Conservation (phyloP, 1,284 basidiomycete genomes). For the Heterobasidion occidentale region DNA sequence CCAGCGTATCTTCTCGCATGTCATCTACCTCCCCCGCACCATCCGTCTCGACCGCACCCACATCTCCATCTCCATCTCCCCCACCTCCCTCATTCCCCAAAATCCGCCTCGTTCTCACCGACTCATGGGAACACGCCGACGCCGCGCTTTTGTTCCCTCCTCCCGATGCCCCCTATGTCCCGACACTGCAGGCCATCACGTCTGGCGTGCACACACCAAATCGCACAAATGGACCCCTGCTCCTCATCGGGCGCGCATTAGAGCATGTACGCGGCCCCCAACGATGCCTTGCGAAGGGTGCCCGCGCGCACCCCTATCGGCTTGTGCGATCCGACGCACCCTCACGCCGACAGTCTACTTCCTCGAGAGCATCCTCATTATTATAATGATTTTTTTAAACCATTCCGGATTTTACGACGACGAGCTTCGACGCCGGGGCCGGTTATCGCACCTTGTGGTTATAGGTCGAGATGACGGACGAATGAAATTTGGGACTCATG, state of each 20-base stretch:
- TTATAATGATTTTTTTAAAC: neutral
- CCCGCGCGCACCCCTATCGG: conserved; percentile 48
- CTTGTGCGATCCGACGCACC: conserved; percentile 3
- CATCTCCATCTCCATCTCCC: conserved; percentile 12
- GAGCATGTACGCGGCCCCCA: conserved; percentile 25
- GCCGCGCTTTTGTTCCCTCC: conserved; percentile 42
- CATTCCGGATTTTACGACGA: too few species aligned
- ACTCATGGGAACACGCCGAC: conserved; percentile 39
- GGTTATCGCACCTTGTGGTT: too few species aligned
- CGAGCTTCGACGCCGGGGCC: too few species aligned
- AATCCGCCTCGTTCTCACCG: conserved; percentile 36
- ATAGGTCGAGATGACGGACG: too few species aligned
- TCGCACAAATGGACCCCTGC: conserved; percentile 21
- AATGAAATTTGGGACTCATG: too few species aligned
- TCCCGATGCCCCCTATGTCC: conserved; percentile 4
- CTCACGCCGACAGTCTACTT: neutral
- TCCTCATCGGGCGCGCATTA: conserved; percentile 39
- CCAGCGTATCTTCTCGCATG: conserved; percentile 13
- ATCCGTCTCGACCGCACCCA: conserved; percentile 14
- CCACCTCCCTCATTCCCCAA: conserved; percentile 12
- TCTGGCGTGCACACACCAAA: conserved; percentile 16
- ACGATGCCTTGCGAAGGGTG: conserved; percentile 33
- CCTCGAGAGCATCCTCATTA: neutral
- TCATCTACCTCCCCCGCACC: conserved; percentile 15
- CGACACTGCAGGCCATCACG: conserved; percentile 8